Base-by-base conservation (phyloP, 2,329 filamentous ascomycete species). In the Neonectria punicea region DNA sequence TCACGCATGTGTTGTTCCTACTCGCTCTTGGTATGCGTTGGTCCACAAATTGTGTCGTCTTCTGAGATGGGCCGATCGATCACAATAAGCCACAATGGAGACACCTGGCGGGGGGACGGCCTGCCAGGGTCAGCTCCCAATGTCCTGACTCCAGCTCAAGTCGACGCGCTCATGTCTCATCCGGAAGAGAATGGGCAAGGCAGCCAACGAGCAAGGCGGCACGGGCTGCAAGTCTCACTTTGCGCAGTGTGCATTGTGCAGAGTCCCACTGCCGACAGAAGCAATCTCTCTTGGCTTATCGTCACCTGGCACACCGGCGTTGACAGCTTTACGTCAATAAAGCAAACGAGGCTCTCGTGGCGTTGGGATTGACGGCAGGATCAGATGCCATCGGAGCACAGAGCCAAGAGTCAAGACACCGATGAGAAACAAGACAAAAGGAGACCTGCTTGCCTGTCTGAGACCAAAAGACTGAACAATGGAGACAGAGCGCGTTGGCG, bases 21-120 rank as follows among this genome's bases (percentile, higher is more conserved):
- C 34, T 18, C 28, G 22, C 11, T 44, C 18, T 28, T 39, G 34
- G 56, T 34, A 41, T 18, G 30, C 16, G 49, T 39, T 36, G 13
- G 43, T 58, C 56, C 51, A 47, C 61, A 54, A 58, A 53, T 20
- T 57, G 55, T 34, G 32, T 39, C 22, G 43, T 49, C 55, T 49
- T 49, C 18, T n/a, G 30, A 58, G 30, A 47, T 41, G 53, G 32
- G 34, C 43, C 51, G 58, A 65, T 67, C 41, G 20, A 58, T 66
- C 50, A 55, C 50, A 50, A 34, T 58, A 54, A 56, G 55, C 58
- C 62, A 58, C 49, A 32, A 54, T 28, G 41, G 18, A n/a, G 41
- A 54, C 25, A 20, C 34, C 44, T 39, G 22, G 22, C 25, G 32
- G 41, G 43, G 44, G 41, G 53, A 20, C 2, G n/a, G n/a, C 39